These are phyloP conservation scores for Cinnamomum chago DNA, from an alignment of 164 flowering plant genomes.

Conservation along the genomic window DNA sequence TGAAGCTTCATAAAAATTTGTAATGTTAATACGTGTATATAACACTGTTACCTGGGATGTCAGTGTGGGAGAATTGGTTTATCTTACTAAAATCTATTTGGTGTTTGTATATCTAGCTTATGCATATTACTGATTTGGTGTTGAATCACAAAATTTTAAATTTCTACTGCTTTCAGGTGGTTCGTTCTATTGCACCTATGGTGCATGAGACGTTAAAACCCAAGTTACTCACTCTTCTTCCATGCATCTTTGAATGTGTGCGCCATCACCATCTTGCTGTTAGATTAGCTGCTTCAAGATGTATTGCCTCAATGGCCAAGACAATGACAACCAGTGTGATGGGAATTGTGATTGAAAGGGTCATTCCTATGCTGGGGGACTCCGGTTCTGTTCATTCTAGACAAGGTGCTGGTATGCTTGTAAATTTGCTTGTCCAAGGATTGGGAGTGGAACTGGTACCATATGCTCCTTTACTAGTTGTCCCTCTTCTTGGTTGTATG, in stretches of 20 bases:
- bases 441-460: slow-evolving; percentile 85
- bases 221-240: slow-evolving; percentile 72
- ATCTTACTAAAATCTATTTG: no score
- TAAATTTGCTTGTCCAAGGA: slow-evolving; percentile 86
- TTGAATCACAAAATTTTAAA: no score
- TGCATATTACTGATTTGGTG: neutral
- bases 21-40: no score
- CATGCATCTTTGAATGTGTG: slow-evolving; percentile 78
- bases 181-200: slow-evolving; percentile 79
- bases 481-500: slow-evolving; percentile 96
- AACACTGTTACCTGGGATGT: no score
- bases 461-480: slow-evolving; percentile 85
- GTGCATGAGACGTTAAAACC: slow-evolving; percentile 57
- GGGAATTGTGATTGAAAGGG: slow-evolving; percentile 77
- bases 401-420: slow-evolving; percentile 98
- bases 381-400: slow-evolving; percentile 64
- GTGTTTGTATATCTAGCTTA: no score
- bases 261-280: slow-evolving; percentile 89
- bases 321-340: slow-evolving; percentile 69
- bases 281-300: slow-evolving; percentile 92
- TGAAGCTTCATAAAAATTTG: no score
- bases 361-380: slow-evolving; percentile 81
- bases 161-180: slow-evolving; percentile 41
- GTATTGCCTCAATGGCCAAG: slow-evolving; percentile 91
- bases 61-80: no score